phyloP scores from a whole-genome alignment of 352 stramenopile genomes.

The Pythium scleroteichum region DNA sequence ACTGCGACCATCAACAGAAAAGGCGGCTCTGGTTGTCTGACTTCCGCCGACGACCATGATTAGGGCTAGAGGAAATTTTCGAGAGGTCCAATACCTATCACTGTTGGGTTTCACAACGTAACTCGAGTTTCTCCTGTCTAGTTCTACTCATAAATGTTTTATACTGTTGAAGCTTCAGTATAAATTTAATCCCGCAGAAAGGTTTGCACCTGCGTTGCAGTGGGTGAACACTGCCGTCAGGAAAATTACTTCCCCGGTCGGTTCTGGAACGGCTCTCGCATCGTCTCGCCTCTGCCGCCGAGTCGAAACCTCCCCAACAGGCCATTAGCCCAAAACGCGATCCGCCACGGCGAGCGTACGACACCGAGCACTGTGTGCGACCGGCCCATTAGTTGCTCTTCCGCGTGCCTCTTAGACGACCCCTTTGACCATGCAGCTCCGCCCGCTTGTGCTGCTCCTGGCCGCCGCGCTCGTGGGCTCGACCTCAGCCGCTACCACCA shows the following conservation, averaged over 20 bases:
- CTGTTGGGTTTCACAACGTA: neutral
- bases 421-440: slow-evolving; percentile 44
- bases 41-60: slow-evolving; percentile 5
- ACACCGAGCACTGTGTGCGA: too few species aligned
- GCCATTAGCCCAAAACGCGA: neutral
- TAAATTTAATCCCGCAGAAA: neutral
- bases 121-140: neutral
- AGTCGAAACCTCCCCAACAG: neutral
- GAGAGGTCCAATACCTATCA: slow-evolving; percentile 7
- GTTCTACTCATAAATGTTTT: neutral
- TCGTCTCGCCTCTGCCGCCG: slow-evolving; percentile 12
- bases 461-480: slow-evolving; percentile 27
- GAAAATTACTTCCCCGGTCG: slow-evolving; percentile 20
- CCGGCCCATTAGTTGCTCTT: neutral
- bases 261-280: slow-evolving; percentile 8
- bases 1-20: slow-evolving; percentile 6
- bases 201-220: neutral
- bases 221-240: neutral
- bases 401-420: neutral
- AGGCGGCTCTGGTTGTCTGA: neutral
- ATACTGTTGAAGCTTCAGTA: neutral
- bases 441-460: slow-evolving; percentile 32
- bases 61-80: slow-evolving; percentile 23
- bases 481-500: slow-evolving; percentile 30
- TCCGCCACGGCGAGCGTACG: neutral